Percentiles rank a stretch among this genome's conserved stretches.
These are phyloP conservation scores for Termitomyces sp. DNA, from an alignment of 768 basidiomycete species.

Conservation along the genomic window DNA sequence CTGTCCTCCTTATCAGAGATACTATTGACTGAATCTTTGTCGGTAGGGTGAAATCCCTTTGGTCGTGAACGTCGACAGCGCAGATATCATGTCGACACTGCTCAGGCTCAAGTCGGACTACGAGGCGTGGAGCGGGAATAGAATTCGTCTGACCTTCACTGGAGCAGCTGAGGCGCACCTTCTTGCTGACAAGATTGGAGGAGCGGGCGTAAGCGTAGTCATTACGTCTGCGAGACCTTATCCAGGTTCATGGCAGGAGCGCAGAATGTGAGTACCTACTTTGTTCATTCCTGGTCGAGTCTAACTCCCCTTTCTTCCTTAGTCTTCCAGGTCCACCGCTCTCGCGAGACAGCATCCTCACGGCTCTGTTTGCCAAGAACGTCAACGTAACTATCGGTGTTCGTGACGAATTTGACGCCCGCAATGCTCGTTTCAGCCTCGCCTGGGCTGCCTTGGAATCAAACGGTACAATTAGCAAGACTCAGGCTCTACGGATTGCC, in stretches of 20 bases:
- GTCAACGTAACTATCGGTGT: conserved; percentile 64
- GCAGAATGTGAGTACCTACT: conserved; percentile 46
- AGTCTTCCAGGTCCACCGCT: conserved; percentile 71
- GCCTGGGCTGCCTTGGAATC: conserved; percentile 36
- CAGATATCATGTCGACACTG: conserved; percentile 72
- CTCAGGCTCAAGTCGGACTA: conserved; percentile 54
- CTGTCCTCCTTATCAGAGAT: conserved; percentile 15
- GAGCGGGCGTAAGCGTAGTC: conserved; percentile 67
- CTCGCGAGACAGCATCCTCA: conserved; percentile 48
- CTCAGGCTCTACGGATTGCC: conserved; percentile 26
- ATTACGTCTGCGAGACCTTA: conserved; percentile 58
- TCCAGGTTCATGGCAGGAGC: conserved; percentile 60
- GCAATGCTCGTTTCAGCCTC: conserved; percentile 65
- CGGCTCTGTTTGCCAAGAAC: conserved; percentile 48
- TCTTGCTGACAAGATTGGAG: conserved; percentile 57
- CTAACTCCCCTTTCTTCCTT: neutral
- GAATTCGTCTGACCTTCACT: conserved; percentile 42
- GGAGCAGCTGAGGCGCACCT: conserved; percentile 61
- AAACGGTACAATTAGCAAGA: conserved; percentile 33
- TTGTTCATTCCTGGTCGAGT: neutral
- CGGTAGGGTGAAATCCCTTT: conserved; percentile 54
- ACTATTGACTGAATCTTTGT: neutral
- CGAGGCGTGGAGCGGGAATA: conserved; percentile 28
- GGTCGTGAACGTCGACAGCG: conserved; percentile 62
- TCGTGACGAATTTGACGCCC: conserved; percentile 54